Evolutionary conservation across 1,284 basidiomycete species (phyloP), one percentile per base, ranked within the genome.

Genomic region (Microbotryum silenes-acaulis): DNA sequence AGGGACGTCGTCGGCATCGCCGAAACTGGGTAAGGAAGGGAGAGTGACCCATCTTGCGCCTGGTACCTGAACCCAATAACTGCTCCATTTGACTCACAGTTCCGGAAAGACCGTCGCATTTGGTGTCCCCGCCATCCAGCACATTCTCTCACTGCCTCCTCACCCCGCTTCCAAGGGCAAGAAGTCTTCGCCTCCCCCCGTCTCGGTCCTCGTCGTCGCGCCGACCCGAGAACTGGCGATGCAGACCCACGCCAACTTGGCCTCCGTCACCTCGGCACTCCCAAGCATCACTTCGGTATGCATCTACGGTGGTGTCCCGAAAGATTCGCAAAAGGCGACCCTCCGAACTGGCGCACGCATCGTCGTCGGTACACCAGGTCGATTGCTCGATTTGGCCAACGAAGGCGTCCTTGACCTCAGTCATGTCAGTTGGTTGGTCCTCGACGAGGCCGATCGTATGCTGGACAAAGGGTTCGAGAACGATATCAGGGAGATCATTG

Each of bases 391-490:
- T 78, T 80, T 98, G 37, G 85, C 90, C 66, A 82, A 88, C 68
- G 86, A 91, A 55, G 90, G 90, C 37, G 85, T 80, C 47, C 86
- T 91, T 65, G 88, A 91, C 75, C 78, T 97, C 42, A 87, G 56
- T 66, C 86, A 88, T 48, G 91, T 97, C 29, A 81, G 85, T 55
- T 97, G 93, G 79, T 80, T 97, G 20, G 94, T 97, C 0, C 79
- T 99, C 48, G 96, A 99, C 73, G 94, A 99, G 77, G 94, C 94
- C 2, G 94, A 99, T 77, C 83, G 94, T 52, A 97, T 98, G 94
- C 80, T 99, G 54, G 96, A 98, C 76, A 92, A 89, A 72, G 96
- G 96, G 0, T 99, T 99, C 76, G 96, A 99, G 78, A 96, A 97
- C 72, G 96, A 98, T 75, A 97, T 98, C 68, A 82, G 91, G 54